Evolutionary conservation across 2,329 filamentous ascomycete genomes (phyloP), one percentile per base, ranked within the genome.

Genomic region (Colletotrichum phormii): DNA sequence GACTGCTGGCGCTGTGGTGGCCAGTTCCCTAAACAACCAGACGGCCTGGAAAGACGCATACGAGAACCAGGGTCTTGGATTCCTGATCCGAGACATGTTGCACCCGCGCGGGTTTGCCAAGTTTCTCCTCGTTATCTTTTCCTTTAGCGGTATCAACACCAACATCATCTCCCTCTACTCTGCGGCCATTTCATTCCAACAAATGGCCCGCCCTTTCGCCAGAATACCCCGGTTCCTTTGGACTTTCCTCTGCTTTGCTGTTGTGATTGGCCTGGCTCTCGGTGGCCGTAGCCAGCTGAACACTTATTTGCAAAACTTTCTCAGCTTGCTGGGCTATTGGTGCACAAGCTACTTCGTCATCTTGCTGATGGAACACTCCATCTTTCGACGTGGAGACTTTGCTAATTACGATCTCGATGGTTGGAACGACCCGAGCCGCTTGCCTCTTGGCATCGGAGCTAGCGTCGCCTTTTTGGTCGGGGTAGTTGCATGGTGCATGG

Each of bases 381-480:
- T 54, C 51, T 54, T 62, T 31, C 24, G 60, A 15, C 60, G 42
- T 49, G 60, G 60, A 49, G 37, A 62, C 60, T 62, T 62, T 51
- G 42, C 60, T 1, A 62, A 62, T 5, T 62, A 62, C 60, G 60
- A 62, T 31, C 60, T 62, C 18, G 60, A 62, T n/a, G 42, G 60
- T 22, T 62, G 42, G 60, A 62, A 62, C 42, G 60, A 62, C 42
- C 60, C 60, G 60, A 62, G 60, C 60, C 42, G 60, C 60, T 62
- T 62, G 15, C 60, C 60, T 22, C 60, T 46, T 62, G 42, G 60
- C 42, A 62, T 62, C 15, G 42, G 60, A 11, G 60, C 60, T 49
- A 62, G 60, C 37, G 37, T 31, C 26, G 60, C 60, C 42, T 62
- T 62, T 35, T 37, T 62, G 24, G 24, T 51, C 24, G 60, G 60